phyloP scores from a whole-genome alignment of 2,329 filamentous ascomycete genomes.

The Microdochium bolleyi region DNA sequence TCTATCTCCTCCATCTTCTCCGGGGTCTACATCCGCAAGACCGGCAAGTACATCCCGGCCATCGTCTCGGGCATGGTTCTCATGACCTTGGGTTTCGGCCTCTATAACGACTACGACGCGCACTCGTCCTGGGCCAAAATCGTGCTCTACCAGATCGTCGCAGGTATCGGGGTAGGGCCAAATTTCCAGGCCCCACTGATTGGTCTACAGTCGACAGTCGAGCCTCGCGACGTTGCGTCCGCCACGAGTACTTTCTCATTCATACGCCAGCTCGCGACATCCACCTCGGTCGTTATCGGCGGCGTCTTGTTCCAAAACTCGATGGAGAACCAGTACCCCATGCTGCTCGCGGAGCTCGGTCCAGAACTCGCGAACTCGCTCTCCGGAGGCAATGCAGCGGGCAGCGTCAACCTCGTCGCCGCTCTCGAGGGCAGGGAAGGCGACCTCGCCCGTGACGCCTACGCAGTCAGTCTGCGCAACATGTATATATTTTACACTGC shows the following conservation, averaged over 20 bases:
- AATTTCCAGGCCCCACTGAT: conserved; percentile 65
- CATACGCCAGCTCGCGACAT: conserved; percentile 59
- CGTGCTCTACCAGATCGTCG: conserved; percentile 53
- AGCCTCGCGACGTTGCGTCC: conserved; percentile 57
- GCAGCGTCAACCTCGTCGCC: conserved; percentile 42
- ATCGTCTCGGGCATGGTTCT: conserved; percentile 52
- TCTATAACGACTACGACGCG: conserved; percentile 54
- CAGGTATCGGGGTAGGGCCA: conserved; percentile 57
- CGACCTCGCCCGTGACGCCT: conserved; percentile 27
- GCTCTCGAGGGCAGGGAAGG: conserved; percentile 31
- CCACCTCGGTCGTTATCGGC: conserved; percentile 63
- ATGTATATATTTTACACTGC: conserved; percentile 53
- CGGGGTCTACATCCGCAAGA: conserved; percentile 52
- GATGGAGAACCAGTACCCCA: conserved; percentile 49
- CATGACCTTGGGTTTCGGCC: conserved; percentile 57
- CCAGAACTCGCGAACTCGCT: conserved; percentile 33
- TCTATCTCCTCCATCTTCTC: conserved; percentile 53
- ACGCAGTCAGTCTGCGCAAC: conserved; percentile 38
- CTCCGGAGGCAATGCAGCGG: conserved; percentile 40
- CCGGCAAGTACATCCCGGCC: conserved; percentile 54
- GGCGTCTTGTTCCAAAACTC: conserved; percentile 74
- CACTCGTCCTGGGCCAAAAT: conserved; percentile 46
- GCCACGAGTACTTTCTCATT: conserved; percentile 62
- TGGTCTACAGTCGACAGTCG: conserved; percentile 56
- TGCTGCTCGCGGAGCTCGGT: conserved; percentile 41